phyloP scores from a whole-genome alignment of 306 rosid genomes.

The Acacia acuminata region DNA sequence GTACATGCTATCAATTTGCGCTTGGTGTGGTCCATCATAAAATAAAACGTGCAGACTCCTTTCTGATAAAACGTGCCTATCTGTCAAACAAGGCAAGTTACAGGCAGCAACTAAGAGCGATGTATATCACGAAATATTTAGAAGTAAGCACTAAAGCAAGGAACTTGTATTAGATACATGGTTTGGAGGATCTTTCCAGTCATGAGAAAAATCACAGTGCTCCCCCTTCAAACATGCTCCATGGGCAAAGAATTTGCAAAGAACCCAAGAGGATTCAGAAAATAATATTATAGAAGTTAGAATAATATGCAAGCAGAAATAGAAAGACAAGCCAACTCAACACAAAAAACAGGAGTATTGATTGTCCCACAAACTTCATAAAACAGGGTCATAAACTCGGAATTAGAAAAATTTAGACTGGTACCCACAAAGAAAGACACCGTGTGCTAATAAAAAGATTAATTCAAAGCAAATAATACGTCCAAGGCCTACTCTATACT shows the following conservation, averaged over 20 bases:
- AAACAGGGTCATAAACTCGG: slow-evolving; percentile 14
- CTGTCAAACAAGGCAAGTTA: slow-evolving; percentile 40
- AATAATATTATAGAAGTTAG: slow-evolving; percentile 5
- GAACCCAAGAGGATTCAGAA: slow-evolving; percentile 59
- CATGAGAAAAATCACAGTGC: too few relatives aligned
- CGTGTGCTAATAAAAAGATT: slow-evolving; percentile 1
- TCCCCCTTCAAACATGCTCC: too few relatives aligned
- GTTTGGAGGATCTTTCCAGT: too few relatives aligned
- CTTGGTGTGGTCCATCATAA: too few relatives aligned
- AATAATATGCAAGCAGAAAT: slow-evolving; percentile 16
- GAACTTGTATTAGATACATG: too few relatives aligned
- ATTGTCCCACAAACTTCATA: slow-evolving; percentile 4
- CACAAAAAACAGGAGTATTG: not conserved
- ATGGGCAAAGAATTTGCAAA: slow-evolving; percentile 96
- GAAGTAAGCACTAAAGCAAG: slow-evolving; percentile 11
- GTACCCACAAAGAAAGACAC: slow-evolving; percentile 20
- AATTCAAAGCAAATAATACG: not conserved
- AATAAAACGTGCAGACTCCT: slow-evolving; percentile 86
- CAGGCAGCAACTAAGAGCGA: slow-evolving; percentile 21
- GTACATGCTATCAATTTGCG: too few relatives aligned
- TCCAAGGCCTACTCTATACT: not conserved
- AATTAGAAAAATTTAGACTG: slow-evolving; percentile 2
- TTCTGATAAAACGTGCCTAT: slow-evolving; percentile 89
- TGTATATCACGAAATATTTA: slow-evolving; percentile 16
- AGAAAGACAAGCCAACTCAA: slow-evolving; percentile 16